Base-by-base conservation (phyloP, 192 early-diverging fungal species). In the Entophlyctis helioformis region DNA sequence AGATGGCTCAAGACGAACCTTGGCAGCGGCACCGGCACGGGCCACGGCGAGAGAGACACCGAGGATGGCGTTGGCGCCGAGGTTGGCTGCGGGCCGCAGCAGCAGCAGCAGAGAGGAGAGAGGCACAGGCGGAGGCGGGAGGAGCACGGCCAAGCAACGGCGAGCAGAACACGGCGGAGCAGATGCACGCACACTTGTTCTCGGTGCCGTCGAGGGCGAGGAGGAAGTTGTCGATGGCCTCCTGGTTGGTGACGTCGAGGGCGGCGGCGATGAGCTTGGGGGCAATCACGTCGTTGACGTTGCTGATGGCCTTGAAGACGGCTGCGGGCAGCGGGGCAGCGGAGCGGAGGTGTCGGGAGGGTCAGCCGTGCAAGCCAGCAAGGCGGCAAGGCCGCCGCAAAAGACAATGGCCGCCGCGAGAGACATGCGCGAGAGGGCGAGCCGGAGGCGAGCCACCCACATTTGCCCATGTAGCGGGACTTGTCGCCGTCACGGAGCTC, bases 61-160 rank as follows among this genome's bases (percentile, higher is more conserved):
- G 50, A 98, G 81, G 52, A 98, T 89, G 56, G 94, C 92, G 73
- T 98, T 98, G 58, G 94, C 94, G 50, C 94, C 94, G 40, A 91
- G 76, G 71, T 89, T 85, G 60, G 69, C 58, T 65, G 46, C 3
- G n/a, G n/a, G n/a, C n/a, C n/a, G n/a, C n/a, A n/a, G n/a, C n/a
- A 37, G 8, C 8, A 40, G 29, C 36, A 8, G 11, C 10, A 23
- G 26, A 37, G 1, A n/a, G 31, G 4, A 26, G 2, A 1, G 3
- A 36, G 12, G 31, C 22, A 22, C 10, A 15, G 35, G 11, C 12
- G 22, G 26, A 19, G 13, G 23, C 29, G 3, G 31, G 29, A 4
- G 29, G 29, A 16, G 15, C 9, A 16, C 10, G 10, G 38, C 16
- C 11, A 11, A 11, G 38, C 20, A 21, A 20, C 21, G 18, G 38